Evolutionary conservation across 768 basidiomycete species (phyloP).

Genomic region (Mycena amicta): DNA sequence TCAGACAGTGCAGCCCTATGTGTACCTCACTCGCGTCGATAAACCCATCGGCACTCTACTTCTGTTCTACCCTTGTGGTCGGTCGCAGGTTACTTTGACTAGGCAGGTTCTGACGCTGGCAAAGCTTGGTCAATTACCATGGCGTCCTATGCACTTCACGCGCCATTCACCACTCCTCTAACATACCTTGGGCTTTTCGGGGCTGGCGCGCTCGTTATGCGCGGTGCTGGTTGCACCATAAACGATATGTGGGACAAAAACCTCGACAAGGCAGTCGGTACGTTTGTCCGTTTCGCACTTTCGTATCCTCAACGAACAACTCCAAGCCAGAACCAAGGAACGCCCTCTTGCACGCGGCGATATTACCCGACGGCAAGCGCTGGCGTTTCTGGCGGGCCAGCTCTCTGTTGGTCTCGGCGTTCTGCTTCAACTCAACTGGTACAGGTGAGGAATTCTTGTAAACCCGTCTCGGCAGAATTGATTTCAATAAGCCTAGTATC

Average conservation of each 20-base stretch:
- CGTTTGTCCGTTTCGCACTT: slow-evolving; percentile 21
- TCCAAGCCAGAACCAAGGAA: slow-evolving; percentile 62
- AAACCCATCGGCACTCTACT: slow-evolving; percentile 95
- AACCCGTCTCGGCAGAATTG: neutral
- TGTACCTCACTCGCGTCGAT: slow-evolving; percentile 86
- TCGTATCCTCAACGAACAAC: slow-evolving; percentile 45
- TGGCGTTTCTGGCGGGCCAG: slow-evolving; percentile 82
- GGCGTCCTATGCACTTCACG: slow-evolving; percentile 80
- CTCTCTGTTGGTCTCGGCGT: slow-evolving; percentile 82
- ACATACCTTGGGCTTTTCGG: slow-evolving; percentile 85
- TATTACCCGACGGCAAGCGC: slow-evolving; percentile 72
- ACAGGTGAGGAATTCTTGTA: slow-evolving; percentile 65
- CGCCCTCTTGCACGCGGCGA: slow-evolving; percentile 87
- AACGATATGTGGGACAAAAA: slow-evolving; percentile 99
- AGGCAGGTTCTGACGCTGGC: slow-evolving; percentile 4
- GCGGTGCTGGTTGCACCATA: slow-evolving; percentile 97
- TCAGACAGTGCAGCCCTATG: slow-evolving; percentile 66
- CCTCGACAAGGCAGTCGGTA: slow-evolving; percentile 90
- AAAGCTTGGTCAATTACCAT: slow-evolving; percentile 98
- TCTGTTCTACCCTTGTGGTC: slow-evolving; percentile 93
- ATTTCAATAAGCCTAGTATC: slow-evolving; percentile 55
- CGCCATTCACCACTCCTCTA: slow-evolving; percentile 67
- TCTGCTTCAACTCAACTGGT: slow-evolving; percentile 90
- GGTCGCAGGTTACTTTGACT: neutral
- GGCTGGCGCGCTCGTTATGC: slow-evolving; percentile 90